These are phyloP conservation scores for Tieghemostelium lacteum DNA, from an alignment of 78 protist species.

Conservation along the genomic window DNA sequence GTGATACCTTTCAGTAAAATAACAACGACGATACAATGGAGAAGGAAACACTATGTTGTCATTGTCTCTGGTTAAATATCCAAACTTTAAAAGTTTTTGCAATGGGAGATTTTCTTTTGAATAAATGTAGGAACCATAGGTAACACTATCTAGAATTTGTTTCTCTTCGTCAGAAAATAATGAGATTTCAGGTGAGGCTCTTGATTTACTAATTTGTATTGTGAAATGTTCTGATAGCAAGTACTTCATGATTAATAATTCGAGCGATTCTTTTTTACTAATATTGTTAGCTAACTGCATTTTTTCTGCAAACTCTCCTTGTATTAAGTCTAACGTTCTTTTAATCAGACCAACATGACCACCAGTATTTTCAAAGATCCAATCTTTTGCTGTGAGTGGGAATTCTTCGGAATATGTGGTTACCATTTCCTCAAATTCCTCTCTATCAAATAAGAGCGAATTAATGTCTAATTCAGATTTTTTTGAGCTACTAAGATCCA, in stretches of 20 bases:
- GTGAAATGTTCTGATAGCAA: neutral
- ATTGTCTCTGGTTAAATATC: too few species aligned
- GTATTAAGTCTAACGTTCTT: neutral
- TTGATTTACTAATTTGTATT: neutral
- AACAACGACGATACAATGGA: conserved; percentile 8
- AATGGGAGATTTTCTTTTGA: neutral
- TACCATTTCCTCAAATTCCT: neutral
- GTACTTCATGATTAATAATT: neutral
- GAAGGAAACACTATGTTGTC: too few species aligned
- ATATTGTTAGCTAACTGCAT: neutral
- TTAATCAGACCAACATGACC: conserved; percentile 5
- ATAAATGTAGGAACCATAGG: too few species aligned
- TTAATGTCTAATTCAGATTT: too few species aligned
- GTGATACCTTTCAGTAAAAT: neutral
- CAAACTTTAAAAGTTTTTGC: neutral
- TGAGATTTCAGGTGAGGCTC: neutral
- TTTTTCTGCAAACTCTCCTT: neutral
- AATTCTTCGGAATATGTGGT: too few species aligned
- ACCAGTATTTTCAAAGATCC: neutral
- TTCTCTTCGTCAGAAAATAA: neutral
- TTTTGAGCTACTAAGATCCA: neutral
- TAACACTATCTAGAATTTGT: neutral
- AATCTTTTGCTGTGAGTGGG: neutral
- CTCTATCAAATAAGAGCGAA: neutral
- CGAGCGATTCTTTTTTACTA: neutral